A percentile compares a stretch with the other conserved stretches of the same genome.
Evolutionary conservation across 1,284 basidiomycete genomes (phyloP).

Genomic region (Trametes versicolor): DNA sequence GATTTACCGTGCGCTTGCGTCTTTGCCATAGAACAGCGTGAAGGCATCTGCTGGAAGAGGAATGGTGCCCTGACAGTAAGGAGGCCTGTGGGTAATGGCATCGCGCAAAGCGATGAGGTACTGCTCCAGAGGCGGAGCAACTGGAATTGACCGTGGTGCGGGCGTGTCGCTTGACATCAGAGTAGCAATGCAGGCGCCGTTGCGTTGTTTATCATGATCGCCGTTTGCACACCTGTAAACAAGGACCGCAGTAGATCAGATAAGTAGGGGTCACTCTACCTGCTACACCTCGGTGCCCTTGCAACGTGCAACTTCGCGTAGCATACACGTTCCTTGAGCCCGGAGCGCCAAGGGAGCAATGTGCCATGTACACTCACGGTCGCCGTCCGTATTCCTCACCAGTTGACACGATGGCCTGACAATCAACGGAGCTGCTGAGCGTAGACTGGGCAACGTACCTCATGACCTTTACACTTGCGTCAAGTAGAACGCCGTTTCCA

Average conservation of each 20-base stretch:
- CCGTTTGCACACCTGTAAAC: no score
- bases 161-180: no score
- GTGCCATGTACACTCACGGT: background rate
- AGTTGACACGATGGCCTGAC: background rate
- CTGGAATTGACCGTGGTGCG: no score
- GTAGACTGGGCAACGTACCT: background rate
- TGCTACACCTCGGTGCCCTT: no score
- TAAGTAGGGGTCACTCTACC: no score
- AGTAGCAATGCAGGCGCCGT: no score
- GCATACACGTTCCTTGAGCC: no score
- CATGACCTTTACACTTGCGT: background rate
- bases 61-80: slow-evolving; percentile 29
- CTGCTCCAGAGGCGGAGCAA: no score
- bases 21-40: slow-evolving; percentile 33
- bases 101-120: slow-evolving; percentile 9
- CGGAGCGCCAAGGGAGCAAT: no score
- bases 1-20: slow-evolving; percentile 13
- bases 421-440: background rate
- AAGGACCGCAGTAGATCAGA: no score
- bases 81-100: slow-evolving; percentile 19
- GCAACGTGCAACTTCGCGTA: no score
- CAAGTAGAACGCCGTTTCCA: background rate
- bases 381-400: background rate
- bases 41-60: slow-evolving; percentile 15
- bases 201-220: no score